These are phyloP conservation scores for Daldinia eschscholtzii DNA, from an alignment of 2,329 filamentous ascomycete genomes.

Conservation along the genomic window DNA sequence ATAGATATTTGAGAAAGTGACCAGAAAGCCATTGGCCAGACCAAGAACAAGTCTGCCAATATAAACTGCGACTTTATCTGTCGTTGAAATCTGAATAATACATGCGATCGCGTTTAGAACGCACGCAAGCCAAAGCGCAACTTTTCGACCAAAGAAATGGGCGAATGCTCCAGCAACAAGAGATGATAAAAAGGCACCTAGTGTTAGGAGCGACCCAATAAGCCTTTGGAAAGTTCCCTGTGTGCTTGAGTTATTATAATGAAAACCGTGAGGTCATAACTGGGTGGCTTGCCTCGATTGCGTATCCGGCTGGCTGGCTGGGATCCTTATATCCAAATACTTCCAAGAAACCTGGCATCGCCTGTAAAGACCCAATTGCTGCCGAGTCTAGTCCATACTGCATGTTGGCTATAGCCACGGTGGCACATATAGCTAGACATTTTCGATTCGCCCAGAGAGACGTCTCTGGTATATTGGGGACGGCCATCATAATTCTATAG, in stretches of 20 bases:
- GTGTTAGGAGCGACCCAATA: conserved; percentile 64
- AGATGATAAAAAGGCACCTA: conserved; percentile 64
- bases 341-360: conserved; percentile 64
- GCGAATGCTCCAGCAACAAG: conserved; percentile 62
- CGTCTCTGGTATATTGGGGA: conserved; percentile 50
- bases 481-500: conserved; percentile 39
- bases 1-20: conserved; percentile 62
- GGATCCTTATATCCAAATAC: conserved; percentile 64
- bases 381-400: conserved; percentile 66
- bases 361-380: conserved; percentile 60
- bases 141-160: conserved; percentile 60
- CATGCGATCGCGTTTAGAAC: conserved; percentile 59
- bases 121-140: conserved; percentile 62
- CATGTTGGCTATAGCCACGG: conserved; percentile 63
- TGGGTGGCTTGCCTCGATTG: conserved; percentile 55
- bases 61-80: conserved; percentile 58
- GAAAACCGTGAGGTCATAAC: conserved; percentile 6
- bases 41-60: conserved; percentile 61
- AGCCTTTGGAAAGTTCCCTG: conserved; percentile 65
- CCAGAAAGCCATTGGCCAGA: conserved; percentile 59
- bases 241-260: conserved; percentile 45
- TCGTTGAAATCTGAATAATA: conserved; percentile 59
- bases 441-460: conserved; percentile 58
- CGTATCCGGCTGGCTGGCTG: conserved; percentile 53
- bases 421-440: conserved; percentile 61